Conservation (phyloP, 177 flowering plant genomes). For the Vitis hybrid region DNA sequence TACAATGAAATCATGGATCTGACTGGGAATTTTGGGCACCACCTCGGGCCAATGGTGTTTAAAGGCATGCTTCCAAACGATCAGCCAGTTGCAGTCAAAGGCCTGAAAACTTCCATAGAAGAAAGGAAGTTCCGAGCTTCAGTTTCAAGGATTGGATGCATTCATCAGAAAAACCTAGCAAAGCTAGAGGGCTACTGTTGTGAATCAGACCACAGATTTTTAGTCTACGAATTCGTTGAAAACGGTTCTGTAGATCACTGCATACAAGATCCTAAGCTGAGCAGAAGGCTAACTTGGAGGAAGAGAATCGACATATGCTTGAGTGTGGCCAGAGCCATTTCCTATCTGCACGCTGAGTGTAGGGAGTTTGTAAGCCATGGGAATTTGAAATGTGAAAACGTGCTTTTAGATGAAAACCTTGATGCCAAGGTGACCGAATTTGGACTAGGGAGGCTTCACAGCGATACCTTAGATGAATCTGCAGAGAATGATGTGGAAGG, state of each 20-base stretch:
- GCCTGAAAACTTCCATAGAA: conserved; percentile 30
- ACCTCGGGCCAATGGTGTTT: conserved; percentile 47
- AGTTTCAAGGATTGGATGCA: conserved; percentile 47
- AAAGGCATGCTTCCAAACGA: conserved; percentile 52
- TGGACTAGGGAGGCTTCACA: conserved; percentile 32
- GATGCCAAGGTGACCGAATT: conserved; percentile 63
- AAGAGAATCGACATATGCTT: conserved; percentile 54
- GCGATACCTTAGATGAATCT: conserved; percentile 17
- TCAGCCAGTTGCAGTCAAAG: conserved; percentile 45
- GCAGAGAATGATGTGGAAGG: conserved; percentile 55
- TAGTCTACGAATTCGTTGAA: conserved; percentile 63
- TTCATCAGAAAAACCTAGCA: conserved; percentile 64
- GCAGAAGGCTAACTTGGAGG: conserved; percentile 52
- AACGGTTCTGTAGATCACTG: conserved; percentile 50
- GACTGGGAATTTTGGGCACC: conserved; percentile 47
- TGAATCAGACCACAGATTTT: conserved; percentile 41
- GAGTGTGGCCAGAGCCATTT: conserved; percentile 56
- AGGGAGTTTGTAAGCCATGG: conserved; percentile 71
- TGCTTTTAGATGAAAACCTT: conserved; percentile 54
- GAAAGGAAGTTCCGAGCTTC: conserved; percentile 49
- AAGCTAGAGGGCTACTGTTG: conserved; percentile 71
- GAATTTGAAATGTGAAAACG: conserved; percentile 59
- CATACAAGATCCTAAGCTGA: conserved; percentile 42
- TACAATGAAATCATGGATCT: conserved; percentile 54
- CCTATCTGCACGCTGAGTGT: conserved; percentile 67